Evolutionary conservation across 1,139 yeast species (phyloP).

Genomic region (Diutina mesorugosa): DNA sequence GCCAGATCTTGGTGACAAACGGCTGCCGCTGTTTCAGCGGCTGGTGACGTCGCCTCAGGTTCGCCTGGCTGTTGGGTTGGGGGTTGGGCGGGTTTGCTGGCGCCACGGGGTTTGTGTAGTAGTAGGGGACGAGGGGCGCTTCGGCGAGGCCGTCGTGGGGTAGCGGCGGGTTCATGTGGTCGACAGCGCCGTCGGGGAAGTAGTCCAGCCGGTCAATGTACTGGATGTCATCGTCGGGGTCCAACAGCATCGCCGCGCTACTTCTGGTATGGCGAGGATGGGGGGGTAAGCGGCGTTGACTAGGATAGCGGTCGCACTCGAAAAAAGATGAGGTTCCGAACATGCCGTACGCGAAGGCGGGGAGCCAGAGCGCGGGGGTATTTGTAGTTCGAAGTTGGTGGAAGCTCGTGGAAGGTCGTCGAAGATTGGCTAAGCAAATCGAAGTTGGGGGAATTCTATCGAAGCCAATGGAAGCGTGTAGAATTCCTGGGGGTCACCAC

Average conservation of each 20-base stretch:
- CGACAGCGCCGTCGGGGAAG: not conserved
- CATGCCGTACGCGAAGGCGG: not conserved
- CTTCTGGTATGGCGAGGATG: not conserved
- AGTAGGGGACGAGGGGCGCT: not conserved
- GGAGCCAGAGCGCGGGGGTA: not conserved
- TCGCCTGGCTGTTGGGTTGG: not conserved
- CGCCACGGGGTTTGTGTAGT: not conserved
- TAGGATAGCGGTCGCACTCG: not conserved
- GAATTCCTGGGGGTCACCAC: no score
- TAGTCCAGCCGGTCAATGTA: not conserved
- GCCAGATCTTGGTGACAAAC: conserved; percentile 87
- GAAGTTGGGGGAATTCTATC: not conserved
- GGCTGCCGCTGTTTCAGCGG: conserved; percentile 51
- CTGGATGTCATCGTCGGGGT: conserved; percentile 1
- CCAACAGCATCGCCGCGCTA: not conserved
- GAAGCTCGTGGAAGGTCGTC: no score
- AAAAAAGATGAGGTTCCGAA: not conserved
- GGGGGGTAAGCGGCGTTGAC: not conserved
- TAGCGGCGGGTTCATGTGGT: not conserved
- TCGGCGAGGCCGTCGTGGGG: not conserved
- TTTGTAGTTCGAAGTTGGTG: not conserved
- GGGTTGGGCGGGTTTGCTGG: not conserved
- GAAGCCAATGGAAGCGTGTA: not conserved
- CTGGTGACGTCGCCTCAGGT: conserved; percentile 6
- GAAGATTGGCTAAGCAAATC: no score